Evolutionary conservation across 1,139 yeast species (phyloP).

Genomic region (Petasospora rhodanensis): DNA sequence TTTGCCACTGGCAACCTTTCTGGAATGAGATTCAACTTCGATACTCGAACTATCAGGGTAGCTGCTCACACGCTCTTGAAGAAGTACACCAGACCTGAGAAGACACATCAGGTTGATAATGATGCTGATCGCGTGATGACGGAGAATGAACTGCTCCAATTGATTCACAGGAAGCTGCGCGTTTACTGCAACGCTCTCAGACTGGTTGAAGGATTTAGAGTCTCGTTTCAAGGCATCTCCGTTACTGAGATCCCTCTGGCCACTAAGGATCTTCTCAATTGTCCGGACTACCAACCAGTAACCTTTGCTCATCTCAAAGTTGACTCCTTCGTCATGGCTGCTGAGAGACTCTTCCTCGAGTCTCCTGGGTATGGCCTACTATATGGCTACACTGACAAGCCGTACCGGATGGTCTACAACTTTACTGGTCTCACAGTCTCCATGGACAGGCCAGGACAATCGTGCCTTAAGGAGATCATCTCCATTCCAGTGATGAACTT

Average conservation of each 20-base stretch:
- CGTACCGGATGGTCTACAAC: slow-evolving; percentile 42
- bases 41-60: slow-evolving; percentile 21
- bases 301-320: slow-evolving; percentile 18
- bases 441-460: slow-evolving; percentile 13
- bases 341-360: slow-evolving; percentile 27
- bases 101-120: no score
- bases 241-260: slow-evolving; percentile 21
- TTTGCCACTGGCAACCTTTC: slow-evolving; percentile 24
- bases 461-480: slow-evolving; percentile 17
- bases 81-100: slow-evolving; percentile 4
- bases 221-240: slow-evolving; percentile 17
- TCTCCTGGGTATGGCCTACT: slow-evolving; percentile 57
- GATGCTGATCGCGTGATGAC: slow-evolving; percentile 2
- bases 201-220: slow-evolving; percentile 15
- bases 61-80: slow-evolving; percentile 23
- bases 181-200: slow-evolving; percentile 12
- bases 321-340: slow-evolving; percentile 26
- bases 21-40: slow-evolving; percentile 17
- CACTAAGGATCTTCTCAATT: slow-evolving; percentile 14
- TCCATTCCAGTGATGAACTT: slow-evolving; percentile 31
- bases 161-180: slow-evolving; percentile 12
- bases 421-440: slow-evolving; percentile 20
- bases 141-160: slow-evolving; percentile 14
- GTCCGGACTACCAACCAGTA: slow-evolving; percentile 20
- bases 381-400: slow-evolving; percentile 48